phyloP scores from a whole-genome alignment of 805 yeast genomes.

The Wickerhamomyces hampshirensis region DNA sequence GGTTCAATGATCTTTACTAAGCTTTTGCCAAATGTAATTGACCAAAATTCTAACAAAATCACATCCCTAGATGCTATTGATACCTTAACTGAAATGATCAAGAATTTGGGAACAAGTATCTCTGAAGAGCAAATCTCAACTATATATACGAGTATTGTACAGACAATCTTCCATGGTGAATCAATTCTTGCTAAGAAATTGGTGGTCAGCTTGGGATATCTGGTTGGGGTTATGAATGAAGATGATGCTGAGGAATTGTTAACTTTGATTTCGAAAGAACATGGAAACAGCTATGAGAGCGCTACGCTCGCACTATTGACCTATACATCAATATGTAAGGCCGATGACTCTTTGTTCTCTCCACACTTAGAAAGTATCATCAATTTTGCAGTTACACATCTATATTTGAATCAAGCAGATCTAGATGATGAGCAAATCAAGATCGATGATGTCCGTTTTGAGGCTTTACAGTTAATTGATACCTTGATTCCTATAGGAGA shows the following conservation, averaged over 20 bases:
- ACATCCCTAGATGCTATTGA: constrained; percentile 54
- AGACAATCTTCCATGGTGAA: constrained; percentile 33
- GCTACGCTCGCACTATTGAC: constrained; percentile 17
- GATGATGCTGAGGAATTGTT: constrained; percentile 23
- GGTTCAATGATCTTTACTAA: constrained; percentile 29
- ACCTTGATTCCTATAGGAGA: constrained; percentile 37
- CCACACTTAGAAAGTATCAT: constrained; percentile 19
- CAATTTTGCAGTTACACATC: constrained; percentile 18
- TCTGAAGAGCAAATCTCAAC: constrained; percentile 29
- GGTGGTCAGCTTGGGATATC: constrained; percentile 41
- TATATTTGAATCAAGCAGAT: constrained; percentile 27
- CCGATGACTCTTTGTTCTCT: constrained; percentile 24
- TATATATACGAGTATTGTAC: constrained; percentile 28
- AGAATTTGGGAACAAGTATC: constrained; percentile 41
- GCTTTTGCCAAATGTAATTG: constrained; percentile 35
- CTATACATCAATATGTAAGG: constrained; percentile 23
- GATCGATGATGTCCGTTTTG: constrained; percentile 46
- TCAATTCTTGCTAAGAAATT: constrained; percentile 49
- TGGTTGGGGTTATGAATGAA: constrained; percentile 28
- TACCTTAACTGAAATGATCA: constrained; percentile 50
- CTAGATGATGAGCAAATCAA: constrained; percentile 36
- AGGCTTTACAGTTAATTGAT: constrained; percentile 38
- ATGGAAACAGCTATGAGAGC: constrained; percentile 18
- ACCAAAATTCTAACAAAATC: constrained; percentile 26
- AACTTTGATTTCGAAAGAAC: constrained; percentile 16